A percentile compares a stretch with the other conserved stretches of the same genome.
Evolutionary conservation across 2,329 filamentous ascomycete genomes (phyloP).

Genomic region (Aspergillus candidus): DNA sequence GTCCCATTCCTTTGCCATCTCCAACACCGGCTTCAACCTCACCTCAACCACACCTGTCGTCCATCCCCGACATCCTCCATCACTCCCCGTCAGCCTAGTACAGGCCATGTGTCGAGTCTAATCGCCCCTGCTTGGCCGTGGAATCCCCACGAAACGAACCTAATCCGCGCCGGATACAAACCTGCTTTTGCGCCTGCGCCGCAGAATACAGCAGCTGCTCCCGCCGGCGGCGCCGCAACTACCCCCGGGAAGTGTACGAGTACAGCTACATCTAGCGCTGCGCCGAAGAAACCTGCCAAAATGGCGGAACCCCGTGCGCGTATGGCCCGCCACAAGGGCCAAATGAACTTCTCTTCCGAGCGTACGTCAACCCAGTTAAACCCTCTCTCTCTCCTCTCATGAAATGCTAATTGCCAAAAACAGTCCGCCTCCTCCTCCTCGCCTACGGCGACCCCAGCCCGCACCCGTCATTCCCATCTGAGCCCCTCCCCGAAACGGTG

Average conservation of each 20-base stretch:
- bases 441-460: conserved; percentile 42
- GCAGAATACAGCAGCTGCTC: not conserved
- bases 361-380: conserved; percentile 43
- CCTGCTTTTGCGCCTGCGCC: conserved; percentile 14
- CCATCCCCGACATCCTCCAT: conserved; percentile 2
- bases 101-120: conserved; percentile 14
- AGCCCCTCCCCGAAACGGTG: conserved; percentile 76
- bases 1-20: not conserved
- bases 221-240: not conserved
- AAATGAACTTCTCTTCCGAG: conserved; percentile 72
- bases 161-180: conserved; percentile 21
- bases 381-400: not conserved
- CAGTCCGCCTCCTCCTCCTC: conserved; percentile 39
- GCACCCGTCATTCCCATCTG: conserved; percentile 60
- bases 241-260: too few species aligned
- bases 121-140: conserved; percentile 18
- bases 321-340: conserved; percentile 72
- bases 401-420: not conserved
- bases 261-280: too few species aligned
- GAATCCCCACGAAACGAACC: conserved; percentile 16
- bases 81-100: conserved; percentile 5
- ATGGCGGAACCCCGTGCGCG: conserved; percentile 71
- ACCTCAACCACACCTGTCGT: not conserved
- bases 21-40: conserved; percentile 1
- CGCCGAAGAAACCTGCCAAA: conserved; percentile 6